These are phyloP conservation scores for Akebia trifoliata DNA, from an alignment of 164 flowering plant genomes.

Conservation along the genomic window DNA sequence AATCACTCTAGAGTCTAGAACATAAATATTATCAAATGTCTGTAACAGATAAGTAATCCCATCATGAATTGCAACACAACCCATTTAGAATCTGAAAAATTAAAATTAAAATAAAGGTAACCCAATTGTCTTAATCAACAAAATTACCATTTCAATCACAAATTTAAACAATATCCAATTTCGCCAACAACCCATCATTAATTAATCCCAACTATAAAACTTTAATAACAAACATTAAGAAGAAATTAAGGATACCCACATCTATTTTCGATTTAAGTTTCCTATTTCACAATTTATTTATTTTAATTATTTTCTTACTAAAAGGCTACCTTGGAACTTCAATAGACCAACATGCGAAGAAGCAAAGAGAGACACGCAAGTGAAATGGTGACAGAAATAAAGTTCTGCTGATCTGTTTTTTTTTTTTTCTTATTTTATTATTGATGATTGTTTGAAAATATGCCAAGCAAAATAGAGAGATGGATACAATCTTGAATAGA, in stretches of 20 bases:
- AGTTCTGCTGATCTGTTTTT: too few species aligned
- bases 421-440: too few species aligned
- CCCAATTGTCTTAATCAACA: neutral
- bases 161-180: neutral
- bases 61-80: too few species aligned
- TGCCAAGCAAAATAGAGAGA: neutral
- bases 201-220: neutral
- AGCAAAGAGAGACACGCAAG: neutral
- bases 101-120: neutral
- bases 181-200: neutral
- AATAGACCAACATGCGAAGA: neutral
- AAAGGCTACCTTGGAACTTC: neutral
- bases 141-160: neutral
- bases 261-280: neutral
- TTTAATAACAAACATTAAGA: neutral
- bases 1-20: neutral
- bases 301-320: neutral
- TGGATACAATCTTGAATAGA: neutral
- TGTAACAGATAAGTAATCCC: neutral
- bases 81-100: neutral
- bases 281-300: neutral
- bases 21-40: neutral
- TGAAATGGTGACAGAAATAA: conserved; percentile 2
- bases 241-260: neutral
- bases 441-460: too few species aligned